Base-by-base conservation (phyloP, 1,284 basidiomycete species). In the Trametes sp. region DNA sequence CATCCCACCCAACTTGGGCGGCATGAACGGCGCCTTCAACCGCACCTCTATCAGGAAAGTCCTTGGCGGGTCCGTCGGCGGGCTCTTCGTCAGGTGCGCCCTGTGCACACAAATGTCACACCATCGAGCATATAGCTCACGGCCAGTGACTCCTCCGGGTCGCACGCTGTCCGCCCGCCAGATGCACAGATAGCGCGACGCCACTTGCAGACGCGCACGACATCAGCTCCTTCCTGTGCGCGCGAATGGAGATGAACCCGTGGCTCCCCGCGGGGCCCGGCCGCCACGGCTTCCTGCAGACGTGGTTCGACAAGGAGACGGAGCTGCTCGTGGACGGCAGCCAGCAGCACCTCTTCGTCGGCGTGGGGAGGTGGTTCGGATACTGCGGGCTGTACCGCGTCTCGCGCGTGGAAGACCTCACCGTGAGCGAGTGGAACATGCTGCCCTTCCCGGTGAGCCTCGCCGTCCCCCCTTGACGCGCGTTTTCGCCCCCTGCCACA, bases 381-480 rank as follows among this genome's bases (percentile, higher is more conserved):
- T 70, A 70, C 54, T 62, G 59, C 29, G 69, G 69, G 13, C 41
- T 35, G 54, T 68, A 70, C 38, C 59, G 63, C 26, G 48, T 67
- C 33, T 29, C n/a, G 24, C 62, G 69, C 7, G 66, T 64, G 11
- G 66, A 63, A 1, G 42, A 55, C 13, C 57, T 70, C 24, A 59
- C 63, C 1, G 31, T 46, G 35, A 64, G 50, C 10, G 69, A 70
- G 41, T 70, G 69, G 69, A 45, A 49, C 6, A 65, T 51, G 4
- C 61, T 70, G 2, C 64, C 68, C 1, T 51, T 57, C 4, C 60
- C 63, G 54, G 68, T 70, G 29, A 23, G 46, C 52, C 2, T 19
- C 11, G 8, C 16, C 19, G 3, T 23, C 19, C 46, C 2, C 26
- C 2, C 14, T 46, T 23, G 21, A 45, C 24, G 21, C 2, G 6